Percentiles rank a stretch among this genome's conserved stretches.
These are phyloP conservation scores for Phycomyces blakesleeanus DNA, from an alignment of 192 early-diverging fungal species.

Conservation along the genomic window DNA sequence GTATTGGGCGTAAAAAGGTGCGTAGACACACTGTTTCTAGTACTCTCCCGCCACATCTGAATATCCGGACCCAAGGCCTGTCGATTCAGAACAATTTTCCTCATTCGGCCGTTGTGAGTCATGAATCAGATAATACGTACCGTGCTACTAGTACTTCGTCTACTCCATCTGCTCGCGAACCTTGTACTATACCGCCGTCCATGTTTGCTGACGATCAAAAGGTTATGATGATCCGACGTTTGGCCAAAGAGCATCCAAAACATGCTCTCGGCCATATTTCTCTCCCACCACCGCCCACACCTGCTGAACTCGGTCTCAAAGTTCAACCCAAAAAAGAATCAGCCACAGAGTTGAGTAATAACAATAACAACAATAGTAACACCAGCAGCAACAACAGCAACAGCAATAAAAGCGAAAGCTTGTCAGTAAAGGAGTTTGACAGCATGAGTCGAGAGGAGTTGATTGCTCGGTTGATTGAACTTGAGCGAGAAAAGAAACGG, in stretches of 20 bases:
- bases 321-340: slow-evolving; percentile 1
- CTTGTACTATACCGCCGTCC: neutral
- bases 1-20: slow-evolving; percentile 4
- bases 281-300: slow-evolving; percentile 21
- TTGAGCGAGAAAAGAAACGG: slow-evolving; percentile 27
- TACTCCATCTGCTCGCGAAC: neutral
- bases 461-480: slow-evolving; percentile 24
- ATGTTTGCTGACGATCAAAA: neutral
- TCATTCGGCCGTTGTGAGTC: slow-evolving; percentile 2
- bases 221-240: neutral
- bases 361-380: no score
- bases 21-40: slow-evolving; percentile 23
- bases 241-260: slow-evolving; percentile 8
- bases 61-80: neutral
- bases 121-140: no score
- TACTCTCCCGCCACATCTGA: slow-evolving; percentile 8
- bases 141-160: no score
- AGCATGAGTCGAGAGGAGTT: slow-evolving; percentile 26
- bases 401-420: no score
- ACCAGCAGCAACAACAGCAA: no score
- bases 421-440: slow-evolving; percentile 20
- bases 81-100: neutral
- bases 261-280: slow-evolving; percentile 6
- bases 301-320: slow-evolving; percentile 15
- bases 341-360: neutral